Base-by-base conservation (phyloP, 2,329 filamentous ascomycete genomes). In the Ophiostoma populinum region DNA sequence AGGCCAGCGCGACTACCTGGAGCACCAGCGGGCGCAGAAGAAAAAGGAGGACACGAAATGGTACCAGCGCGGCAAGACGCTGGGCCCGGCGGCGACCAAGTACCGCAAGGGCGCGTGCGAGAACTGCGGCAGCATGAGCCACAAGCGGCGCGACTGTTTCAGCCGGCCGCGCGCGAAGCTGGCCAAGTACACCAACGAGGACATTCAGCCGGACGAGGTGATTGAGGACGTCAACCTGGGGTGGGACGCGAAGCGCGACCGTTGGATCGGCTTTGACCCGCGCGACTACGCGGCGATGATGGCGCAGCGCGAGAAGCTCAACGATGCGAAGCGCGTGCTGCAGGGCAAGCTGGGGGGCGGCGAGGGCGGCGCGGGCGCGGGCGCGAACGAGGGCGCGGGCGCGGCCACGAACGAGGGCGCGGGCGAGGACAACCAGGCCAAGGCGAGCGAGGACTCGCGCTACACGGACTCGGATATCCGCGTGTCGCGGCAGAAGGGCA, bases 391-490 rank as follows among this genome's bases (percentile, higher is more conserved):
- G 17, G 76, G 76, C 46, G 79, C 70, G 19, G 76, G 76, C 45
- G 80, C 75, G 41, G 20, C 24, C 6, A 12, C 9, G n/a, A 9
- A 7, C 5, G 31, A 6, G 2, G 8, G 15, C 19, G 20, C 4
- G 3, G 21, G 22, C n/a, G 19, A n/a, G 17, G 24, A 17, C 7
- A 10, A 22, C 11, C 31, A 35, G 22, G 24, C 13, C 1, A 19
- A 16, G n/a, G 24, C 20, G 7, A 19, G 21, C 9, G 12, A 28
- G 12, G 19, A 30, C 24, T 43, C 43, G 3, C 36, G 37, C 9
- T 95, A 95, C 51, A 85, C 87, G 25, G 90, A 94, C 53, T 87
- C 82, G 18, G 87, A 95, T 53, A 94, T 98, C 83, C 87, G 86
- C 43, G 75, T 86, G 42, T 78, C 93, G 49, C 85, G 94, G 54